Evolutionary conservation across 1,139 yeast genomes (phyloP), one percentile per base, ranked within the genome.

Genomic region (Saccharomyces hybrid): DNA sequence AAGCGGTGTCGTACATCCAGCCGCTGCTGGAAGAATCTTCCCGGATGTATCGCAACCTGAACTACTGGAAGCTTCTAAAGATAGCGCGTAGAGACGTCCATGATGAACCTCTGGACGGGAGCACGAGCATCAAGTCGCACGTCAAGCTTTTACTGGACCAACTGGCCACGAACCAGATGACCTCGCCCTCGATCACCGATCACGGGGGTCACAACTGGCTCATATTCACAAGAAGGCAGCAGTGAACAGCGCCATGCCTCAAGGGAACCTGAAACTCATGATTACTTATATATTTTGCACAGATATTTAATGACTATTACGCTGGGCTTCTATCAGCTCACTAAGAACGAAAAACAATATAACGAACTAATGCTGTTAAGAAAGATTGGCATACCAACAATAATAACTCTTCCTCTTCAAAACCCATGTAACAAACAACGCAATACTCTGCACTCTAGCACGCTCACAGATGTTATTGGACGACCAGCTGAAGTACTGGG

Each of bases 401-500:
- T 16, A 9, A 19, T 6, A 16, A 1, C 25, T 9, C 9, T 13
- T 38, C 2, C 25, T 16, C 6, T 5, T 38, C 44, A 4, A 11
- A 8, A 2, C 4, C 4, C 8, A 5, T 9, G 3, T 4, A 16
- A 2, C 5, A 16, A 9, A 16, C 6, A 38, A 38, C 7, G 13
- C 13, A 38, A n/a, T n/a, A 16, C 8, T 9, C 38, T 7, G 13
- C 28, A 31, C 5, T 9, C 27, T 13, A 19, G 38, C 23, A 27
- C 32, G 52, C 48, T 19, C 13, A 27, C 29, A 27, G 27, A 49
- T 42, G 46, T 72, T 84, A 14, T 75, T 91, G 52, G 98, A 91
- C 67, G 95, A 97, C 5, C 81, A 82, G 57, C 76, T 93, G 60
- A 85, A 88, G 70, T 80, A 84, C 62, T 93, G 98, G 98, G 98